These are phyloP conservation scores for Microbotryomycetes sp. DNA, from an alignment of 1,284 basidiomycete species.

Conservation along the genomic window DNA sequence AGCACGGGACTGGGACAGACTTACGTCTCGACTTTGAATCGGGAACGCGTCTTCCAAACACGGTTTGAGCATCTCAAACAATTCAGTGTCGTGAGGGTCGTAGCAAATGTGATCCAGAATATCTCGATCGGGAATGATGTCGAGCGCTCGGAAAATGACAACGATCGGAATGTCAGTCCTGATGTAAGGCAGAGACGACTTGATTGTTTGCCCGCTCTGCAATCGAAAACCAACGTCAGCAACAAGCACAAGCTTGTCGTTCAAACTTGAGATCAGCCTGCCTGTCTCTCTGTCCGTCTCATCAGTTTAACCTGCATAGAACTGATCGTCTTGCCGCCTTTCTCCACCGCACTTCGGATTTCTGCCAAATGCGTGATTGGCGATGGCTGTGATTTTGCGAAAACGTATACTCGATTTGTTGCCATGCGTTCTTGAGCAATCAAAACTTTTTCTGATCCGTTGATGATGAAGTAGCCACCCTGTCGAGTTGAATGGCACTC, in stretches of 20 bases:
- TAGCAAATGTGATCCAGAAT: slow-evolving; percentile 98
- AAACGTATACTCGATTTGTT: slow-evolving; percentile 98
- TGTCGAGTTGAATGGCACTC: slow-evolving; percentile 39
- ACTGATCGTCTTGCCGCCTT: slow-evolving; percentile 96
- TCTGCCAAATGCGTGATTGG: slow-evolving; percentile 94
- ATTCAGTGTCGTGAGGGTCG: slow-evolving; percentile 88
- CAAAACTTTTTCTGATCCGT: slow-evolving; percentile 97
- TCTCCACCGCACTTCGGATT: slow-evolving; percentile 96
- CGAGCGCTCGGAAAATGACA: slow-evolving; percentile 96
- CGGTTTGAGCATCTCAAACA: slow-evolving; percentile 97
- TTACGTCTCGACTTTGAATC: slow-evolving; percentile 90
- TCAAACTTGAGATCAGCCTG: slow-evolving; percentile 38
- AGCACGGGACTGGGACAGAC: slow-evolving; percentile 27
- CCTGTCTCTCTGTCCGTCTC: slow-evolving; percentile 33
- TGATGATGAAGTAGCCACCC: slow-evolving; percentile 99
- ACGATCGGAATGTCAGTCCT: slow-evolving; percentile 98
- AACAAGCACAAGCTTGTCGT: neutral
- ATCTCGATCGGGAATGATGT: slow-evolving; percentile 95
- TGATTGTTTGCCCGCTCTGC: slow-evolving; percentile 75
- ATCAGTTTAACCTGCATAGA: slow-evolving; percentile 95
- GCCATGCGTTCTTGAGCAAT: slow-evolving; percentile 99
- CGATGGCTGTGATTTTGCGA: slow-evolving; percentile 94
- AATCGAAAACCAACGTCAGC: slow-evolving; percentile 6
- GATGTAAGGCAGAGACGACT: slow-evolving; percentile 96
- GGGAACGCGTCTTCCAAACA: slow-evolving; percentile 99